phyloP scores from a whole-genome alignment of 1,284 basidiomycete genomes.

The Trichosporon sp. region DNA sequence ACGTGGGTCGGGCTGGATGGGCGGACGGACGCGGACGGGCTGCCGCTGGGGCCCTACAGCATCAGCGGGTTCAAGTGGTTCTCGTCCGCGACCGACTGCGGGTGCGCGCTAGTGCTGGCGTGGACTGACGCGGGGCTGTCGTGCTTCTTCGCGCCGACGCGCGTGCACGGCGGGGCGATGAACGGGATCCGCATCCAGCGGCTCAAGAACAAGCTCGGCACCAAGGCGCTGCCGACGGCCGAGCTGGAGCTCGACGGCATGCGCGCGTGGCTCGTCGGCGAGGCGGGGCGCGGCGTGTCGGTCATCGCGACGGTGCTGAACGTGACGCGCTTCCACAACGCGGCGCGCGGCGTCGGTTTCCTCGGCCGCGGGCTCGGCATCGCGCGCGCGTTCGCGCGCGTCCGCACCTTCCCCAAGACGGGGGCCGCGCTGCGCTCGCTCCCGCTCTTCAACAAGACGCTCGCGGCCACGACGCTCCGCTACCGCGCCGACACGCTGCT shows the following conservation, averaged over 20 bases:
- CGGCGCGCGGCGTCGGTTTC: slow-evolving; percentile 44
- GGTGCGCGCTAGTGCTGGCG: slow-evolving; percentile 15
- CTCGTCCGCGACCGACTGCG: slow-evolving; percentile 67
- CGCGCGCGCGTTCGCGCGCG: slow-evolving; percentile 60
- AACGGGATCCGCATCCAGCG: slow-evolving; percentile 70
- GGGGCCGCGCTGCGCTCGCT: slow-evolving; percentile 52
- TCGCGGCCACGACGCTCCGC: slow-evolving; percentile 58
- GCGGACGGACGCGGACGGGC: slow-evolving; percentile 15
- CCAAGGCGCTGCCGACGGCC: slow-evolving; percentile 69
- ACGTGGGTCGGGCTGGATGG: slow-evolving; percentile 2
- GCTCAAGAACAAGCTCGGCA: slow-evolving; percentile 74
- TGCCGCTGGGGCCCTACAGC: slow-evolving; percentile 15
- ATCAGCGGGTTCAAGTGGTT: slow-evolving; percentile 78
- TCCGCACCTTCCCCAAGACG: slow-evolving; percentile 53
- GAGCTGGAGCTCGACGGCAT: slow-evolving; percentile 64
- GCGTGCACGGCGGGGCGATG: slow-evolving; percentile 47
- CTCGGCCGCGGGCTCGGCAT: slow-evolving; percentile 63
- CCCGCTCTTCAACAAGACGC: slow-evolving; percentile 52
- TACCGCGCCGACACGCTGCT: slow-evolving; percentile 66
- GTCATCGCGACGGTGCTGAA: slow-evolving; percentile 67
- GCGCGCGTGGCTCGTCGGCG: slow-evolving; percentile 63
- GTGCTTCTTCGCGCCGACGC: slow-evolving; percentile 57
- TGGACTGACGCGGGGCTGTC: slow-evolving; percentile 55
- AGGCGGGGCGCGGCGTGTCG: slow-evolving; percentile 62
- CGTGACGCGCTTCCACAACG: slow-evolving; percentile 63